Base-by-base conservation (phyloP, 805 yeast species). In the Barnettozyma pratensis region DNA sequence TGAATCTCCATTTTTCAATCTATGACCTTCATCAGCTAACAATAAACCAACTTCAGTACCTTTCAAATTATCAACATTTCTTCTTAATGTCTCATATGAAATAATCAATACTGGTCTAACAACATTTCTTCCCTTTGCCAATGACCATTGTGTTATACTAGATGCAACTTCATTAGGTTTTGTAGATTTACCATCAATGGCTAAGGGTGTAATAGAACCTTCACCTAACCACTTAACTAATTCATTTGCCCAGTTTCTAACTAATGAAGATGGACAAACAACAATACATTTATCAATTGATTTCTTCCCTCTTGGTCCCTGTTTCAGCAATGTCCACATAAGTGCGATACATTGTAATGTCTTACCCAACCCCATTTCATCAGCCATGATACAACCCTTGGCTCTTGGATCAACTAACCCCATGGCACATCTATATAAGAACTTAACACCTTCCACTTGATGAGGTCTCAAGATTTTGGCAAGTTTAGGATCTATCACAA, bases 361-460 rank as follows among this genome's bases (percentile, higher is more conserved):
- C 62, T 89, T 89, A 28, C 97, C 97, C 37, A 89, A 72, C 4
- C 97, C 97, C 97, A 90, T 90, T 65, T 87, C 97, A 68, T 90
- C 97, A 0, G 97, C 97, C 98, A 92, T 92, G 44, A 92, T 92
- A 62, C 97, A 92, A 3, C 99, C 99, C 60, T 85, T 81, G 0
- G 97, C 97, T 34, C 85, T 74, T 7, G 88, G 77, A 62, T 85
- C 89, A 29, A 84, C 77, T 34, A 91, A 67, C 0, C 99, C 99
- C 1, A 97, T 77, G 0, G 96, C 89, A 66, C 99, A 92, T 47
- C 91, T 70, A 60, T 90, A 94, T 49, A 94, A 69, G 63, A 94
- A 94, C 64, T 87, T 80, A 39, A 92, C 97, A 54, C 99, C 99
- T 43, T 92, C 96, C 5, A 94, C 83, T 65, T 94, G 99, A 72